phyloP scores from a whole-genome alignment of 176 grass and related monocot genomes.

The Zea mays region Zm-B73-REFERENCE-NAM-5.0 NC_050103.1:25675001-25675500 shows the following conservation, averaged over 20 bases:
- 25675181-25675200: conserved; percentile 93
- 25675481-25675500: neutral
- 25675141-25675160: conserved; percentile 91
- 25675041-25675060: neutral
- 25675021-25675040: conserved; percentile 24
- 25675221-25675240: no score
- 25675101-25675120: conserved; percentile 93
- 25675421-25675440: conserved; percentile 62
- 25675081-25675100: conserved; percentile 64
- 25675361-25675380: conserved; percentile 59
- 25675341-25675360: conserved; percentile 60
- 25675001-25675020: conserved; percentile 20
- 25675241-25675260: no score
- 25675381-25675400: conserved; percentile 79
- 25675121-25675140: conserved; percentile 88
- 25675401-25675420: conserved; percentile 70
- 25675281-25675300: no score
- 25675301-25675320: no score
- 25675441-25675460: conserved; percentile 29
- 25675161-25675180: conserved; percentile 88
- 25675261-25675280: no score
- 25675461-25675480: conserved; percentile 39
- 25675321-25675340: no score
- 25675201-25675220: no score
- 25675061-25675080: neutral